Evolutionary conservation across 768 basidiomycete species (phyloP).

Genomic region (Candolleomyces efflorescens): DNA sequence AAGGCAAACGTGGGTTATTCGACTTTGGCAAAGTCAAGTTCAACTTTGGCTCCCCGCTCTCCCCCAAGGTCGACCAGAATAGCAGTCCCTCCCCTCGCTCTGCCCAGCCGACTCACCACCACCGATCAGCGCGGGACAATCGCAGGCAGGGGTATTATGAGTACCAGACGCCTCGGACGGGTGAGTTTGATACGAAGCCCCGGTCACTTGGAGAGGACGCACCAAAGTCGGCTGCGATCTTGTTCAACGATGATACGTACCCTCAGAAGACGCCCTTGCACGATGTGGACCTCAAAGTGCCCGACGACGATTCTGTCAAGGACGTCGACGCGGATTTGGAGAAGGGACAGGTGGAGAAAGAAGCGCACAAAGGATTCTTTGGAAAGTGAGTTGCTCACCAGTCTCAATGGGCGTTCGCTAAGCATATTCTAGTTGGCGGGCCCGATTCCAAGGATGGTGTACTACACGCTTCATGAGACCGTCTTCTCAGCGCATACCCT

Average conservation of each 20-base stretch:
- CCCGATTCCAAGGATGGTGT: background rate
- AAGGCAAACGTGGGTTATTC: background rate
- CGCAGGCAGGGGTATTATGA: slow-evolving; percentile 7
- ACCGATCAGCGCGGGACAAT: background rate
- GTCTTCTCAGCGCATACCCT: slow-evolving; percentile 6
- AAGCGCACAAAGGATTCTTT: background rate
- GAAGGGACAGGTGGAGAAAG: background rate
- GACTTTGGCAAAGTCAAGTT: slow-evolving; percentile 6
- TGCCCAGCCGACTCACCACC: background rate
- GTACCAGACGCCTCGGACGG: slow-evolving; percentile 2
- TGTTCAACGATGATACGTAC: background rate
- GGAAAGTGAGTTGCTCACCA: background rate
- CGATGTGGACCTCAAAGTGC: no score
- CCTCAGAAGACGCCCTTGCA: no score
- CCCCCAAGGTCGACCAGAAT: background rate
- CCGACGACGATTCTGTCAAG: background rate
- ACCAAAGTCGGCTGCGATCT: background rate
- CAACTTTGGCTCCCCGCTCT: background rate
- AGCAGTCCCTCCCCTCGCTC: background rate
- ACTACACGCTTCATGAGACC: background rate
- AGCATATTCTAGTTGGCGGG: background rate
- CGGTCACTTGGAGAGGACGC: background rate
- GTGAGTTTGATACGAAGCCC: slow-evolving; percentile 3
- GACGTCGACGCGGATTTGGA: background rate
- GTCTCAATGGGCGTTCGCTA: background rate